phyloP scores from a whole-genome alignment of 1,284 basidiomycete genomes.

The Apiotrichum gracile region DNA sequence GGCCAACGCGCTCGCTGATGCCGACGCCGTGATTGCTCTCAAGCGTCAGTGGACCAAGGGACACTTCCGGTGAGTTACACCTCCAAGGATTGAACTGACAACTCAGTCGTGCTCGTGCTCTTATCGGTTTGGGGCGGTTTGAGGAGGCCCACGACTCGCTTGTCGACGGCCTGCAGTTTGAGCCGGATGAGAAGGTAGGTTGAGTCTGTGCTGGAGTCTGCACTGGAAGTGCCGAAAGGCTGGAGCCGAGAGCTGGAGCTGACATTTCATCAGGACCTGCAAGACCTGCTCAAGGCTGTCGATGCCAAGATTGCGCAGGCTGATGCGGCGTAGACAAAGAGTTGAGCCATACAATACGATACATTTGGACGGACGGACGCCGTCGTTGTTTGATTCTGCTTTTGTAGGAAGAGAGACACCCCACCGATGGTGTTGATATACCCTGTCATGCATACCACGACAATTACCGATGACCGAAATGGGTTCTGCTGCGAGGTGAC shows the following conservation, averaged over 20 bases:
- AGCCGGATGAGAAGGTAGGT: constrained; percentile 71
- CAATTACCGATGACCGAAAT: neutral
- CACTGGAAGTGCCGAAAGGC: neutral
- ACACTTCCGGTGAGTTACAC: constrained; percentile 82
- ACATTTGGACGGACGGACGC: no score
- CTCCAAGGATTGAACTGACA: neutral
- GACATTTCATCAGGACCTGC: constrained; percentile 26
- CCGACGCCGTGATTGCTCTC: constrained; percentile 78
- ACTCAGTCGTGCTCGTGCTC: constrained; percentile 51
- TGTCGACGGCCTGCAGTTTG: constrained; percentile 77
- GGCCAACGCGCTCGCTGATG: constrained; percentile 79
- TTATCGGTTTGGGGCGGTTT: constrained; percentile 65
- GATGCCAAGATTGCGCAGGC: constrained; percentile 23
- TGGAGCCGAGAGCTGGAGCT: neutral
- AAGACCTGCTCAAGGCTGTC: constrained; percentile 38
- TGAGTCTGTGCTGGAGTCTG: neutral
- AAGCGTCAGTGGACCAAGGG: constrained; percentile 91
- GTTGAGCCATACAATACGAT: no score
- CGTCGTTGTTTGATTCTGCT: neutral
- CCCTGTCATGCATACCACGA: constrained; percentile 6
- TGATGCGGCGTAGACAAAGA: neutral
- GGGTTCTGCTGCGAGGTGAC: no score
- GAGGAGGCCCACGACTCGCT: constrained; percentile 78
- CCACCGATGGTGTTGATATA: neutral
- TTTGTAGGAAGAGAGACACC: neutral